Conservation (phyloP, 345 rosid genomes). For the Linum lewisii region DNA sequence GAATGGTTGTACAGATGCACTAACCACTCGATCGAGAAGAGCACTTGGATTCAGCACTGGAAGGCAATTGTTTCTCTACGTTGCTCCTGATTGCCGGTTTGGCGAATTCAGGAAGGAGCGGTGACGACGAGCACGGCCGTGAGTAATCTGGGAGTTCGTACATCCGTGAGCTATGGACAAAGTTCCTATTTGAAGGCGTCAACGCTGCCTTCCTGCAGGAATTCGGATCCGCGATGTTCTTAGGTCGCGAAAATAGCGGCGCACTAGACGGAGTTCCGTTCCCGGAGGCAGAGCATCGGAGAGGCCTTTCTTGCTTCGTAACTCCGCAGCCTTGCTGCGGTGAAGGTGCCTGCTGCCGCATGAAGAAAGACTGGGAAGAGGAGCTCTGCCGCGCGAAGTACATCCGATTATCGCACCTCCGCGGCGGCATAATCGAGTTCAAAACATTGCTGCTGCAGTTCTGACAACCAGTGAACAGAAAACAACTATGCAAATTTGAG, state of each 20-base stretch:
- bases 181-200: too few relatives aligned
- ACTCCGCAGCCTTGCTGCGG: neutral
- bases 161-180: too few relatives aligned
- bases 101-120: constrained; percentile 39
- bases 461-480: constrained; percentile 38
- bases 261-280: constrained; percentile 32
- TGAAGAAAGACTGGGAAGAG: constrained; percentile 49
- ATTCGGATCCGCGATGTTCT: constrained; percentile 1
- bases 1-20: neutral
- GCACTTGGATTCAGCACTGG: constrained; percentile 5
- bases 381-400: constrained; percentile 62
- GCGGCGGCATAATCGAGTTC: constrained; percentile 30
- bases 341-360: constrained; percentile 35
- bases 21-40: constrained; percentile 22
- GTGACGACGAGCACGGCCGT: constrained; percentile 5
- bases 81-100: constrained; percentile 22
- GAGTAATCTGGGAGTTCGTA: too few relatives aligned
- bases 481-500: neutral
- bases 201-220: constrained; percentile 12
- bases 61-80: constrained; percentile 10
- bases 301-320: neutral
- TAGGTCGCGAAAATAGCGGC: neutral
- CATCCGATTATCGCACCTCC: constrained; percentile 46
- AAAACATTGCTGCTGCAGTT: constrained; percentile 57
- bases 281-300: neutral